phyloP scores from a whole-genome alignment of 805 yeast species.

The Wickerhamomyces mucosus region DNA sequence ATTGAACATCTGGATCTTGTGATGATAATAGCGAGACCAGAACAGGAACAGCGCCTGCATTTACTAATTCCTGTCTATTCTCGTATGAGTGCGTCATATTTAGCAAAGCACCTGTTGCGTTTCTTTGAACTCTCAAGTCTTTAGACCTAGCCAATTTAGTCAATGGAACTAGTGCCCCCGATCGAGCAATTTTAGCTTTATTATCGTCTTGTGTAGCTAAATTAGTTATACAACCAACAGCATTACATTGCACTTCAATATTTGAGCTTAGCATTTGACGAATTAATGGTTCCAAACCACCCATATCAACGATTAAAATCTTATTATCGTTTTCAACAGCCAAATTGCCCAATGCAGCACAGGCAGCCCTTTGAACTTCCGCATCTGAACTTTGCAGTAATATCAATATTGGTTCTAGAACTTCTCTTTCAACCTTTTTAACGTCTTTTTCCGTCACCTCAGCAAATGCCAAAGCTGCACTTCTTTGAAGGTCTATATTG shows the following conservation, averaged over 20 bases:
- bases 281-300: constrained; percentile 92
- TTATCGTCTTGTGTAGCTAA: constrained; percentile 97
- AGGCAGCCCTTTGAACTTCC: constrained; percentile 97
- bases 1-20: constrained; percentile 93
- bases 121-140: constrained; percentile 94
- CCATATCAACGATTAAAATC: constrained; percentile 91
- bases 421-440: constrained; percentile 82
- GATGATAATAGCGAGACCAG: constrained; percentile 78
- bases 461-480: constrained; percentile 97
- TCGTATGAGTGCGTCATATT: constrained; percentile 98
- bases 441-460: constrained; percentile 97
- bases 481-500: constrained; percentile 87
- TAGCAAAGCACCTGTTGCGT: constrained; percentile 95
- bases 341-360: constrained; percentile 96
- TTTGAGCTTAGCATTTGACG: constrained; percentile 96
- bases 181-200: constrained; percentile 89
- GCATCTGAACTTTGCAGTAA: constrained; percentile 79
- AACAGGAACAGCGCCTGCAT: constrained; percentile 97
- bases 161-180: constrained; percentile 91
- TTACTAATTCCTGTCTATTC: constrained; percentile 91
- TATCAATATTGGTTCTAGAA: constrained; percentile 85
- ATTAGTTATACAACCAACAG: constrained; percentile 97
- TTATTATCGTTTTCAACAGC: constrained; percentile 97
- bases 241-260: constrained; percentile 97
- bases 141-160: constrained; percentile 90